Evolutionary conservation across 352 stramenopile species (phyloP).

Genomic region (Phytophthora citricola): DNA sequence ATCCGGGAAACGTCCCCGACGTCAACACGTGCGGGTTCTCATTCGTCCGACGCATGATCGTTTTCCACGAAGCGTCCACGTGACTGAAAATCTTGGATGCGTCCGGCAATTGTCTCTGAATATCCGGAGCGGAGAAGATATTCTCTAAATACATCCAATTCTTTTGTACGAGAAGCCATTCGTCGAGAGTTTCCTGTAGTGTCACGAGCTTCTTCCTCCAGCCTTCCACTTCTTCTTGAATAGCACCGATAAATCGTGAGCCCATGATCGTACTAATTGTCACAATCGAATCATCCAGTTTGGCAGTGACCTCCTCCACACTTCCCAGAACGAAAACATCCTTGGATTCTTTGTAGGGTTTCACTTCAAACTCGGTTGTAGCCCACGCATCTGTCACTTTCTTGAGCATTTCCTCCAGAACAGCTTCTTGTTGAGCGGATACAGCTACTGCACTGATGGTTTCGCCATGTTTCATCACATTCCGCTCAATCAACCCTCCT

Average conservation of each 20-base stretch:
- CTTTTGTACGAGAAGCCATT: slow-evolving; percentile 90
- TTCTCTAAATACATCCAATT: slow-evolving; percentile 92
- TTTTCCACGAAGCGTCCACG: slow-evolving; percentile 92
- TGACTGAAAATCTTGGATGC: slow-evolving; percentile 92
- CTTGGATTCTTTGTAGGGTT: slow-evolving; percentile 94
- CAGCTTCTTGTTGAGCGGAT: slow-evolving; percentile 88
- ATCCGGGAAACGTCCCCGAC: slow-evolving; percentile 77
- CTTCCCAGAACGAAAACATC: slow-evolving; percentile 93
- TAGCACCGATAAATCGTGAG: slow-evolving; percentile 91
- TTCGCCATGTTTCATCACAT: slow-evolving; percentile 89
- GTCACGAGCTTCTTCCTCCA: slow-evolving; percentile 88
- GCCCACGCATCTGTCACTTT: slow-evolving; percentile 93
- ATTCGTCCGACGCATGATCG: slow-evolving; percentile 90
- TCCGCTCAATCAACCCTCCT: slow-evolving; percentile 84
- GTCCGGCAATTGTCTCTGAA: slow-evolving; percentile 90
- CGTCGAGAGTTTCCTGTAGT: slow-evolving; percentile 88
- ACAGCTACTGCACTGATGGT: slow-evolving; percentile 89
- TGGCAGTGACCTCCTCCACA: slow-evolving; percentile 90
- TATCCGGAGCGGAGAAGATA: slow-evolving; percentile 91
- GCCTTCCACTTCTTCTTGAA: slow-evolving; percentile 89
- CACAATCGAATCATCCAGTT: slow-evolving; percentile 94
- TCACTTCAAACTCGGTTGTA: slow-evolving; percentile 92
- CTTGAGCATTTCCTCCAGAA: slow-evolving; percentile 94
- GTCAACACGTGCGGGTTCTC: slow-evolving; percentile 90
- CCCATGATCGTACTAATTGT: slow-evolving; percentile 94